These are phyloP conservation scores for Clitoria ternatea DNA, from an alignment of 306 rosid genomes.

Conservation along the genomic window DNA sequence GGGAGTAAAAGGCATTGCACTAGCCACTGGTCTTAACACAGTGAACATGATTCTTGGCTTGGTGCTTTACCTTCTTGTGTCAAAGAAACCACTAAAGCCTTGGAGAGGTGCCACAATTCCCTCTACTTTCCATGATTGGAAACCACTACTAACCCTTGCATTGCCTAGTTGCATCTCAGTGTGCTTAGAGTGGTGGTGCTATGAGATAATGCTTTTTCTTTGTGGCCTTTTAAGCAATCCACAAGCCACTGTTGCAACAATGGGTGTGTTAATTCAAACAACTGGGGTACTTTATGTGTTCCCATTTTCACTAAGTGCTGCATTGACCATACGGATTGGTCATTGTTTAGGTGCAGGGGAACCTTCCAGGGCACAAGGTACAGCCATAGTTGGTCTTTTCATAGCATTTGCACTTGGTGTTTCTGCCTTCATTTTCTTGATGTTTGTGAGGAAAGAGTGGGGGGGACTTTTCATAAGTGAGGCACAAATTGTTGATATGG, in stretches of 20 bases:
- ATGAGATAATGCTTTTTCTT: constrained; percentile 72
- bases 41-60: constrained; percentile 57
- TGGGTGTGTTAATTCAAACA: constrained; percentile 86
- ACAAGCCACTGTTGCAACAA: constrained; percentile 64
- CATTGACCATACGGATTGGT: constrained; percentile 63
- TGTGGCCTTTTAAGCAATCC: constrained; percentile 66
- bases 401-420: constrained; percentile 48
- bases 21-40: constrained; percentile 67
- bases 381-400: constrained; percentile 49
- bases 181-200: constrained; percentile 94
- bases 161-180: constrained; percentile 68
- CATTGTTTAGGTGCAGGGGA: constrained; percentile 70
- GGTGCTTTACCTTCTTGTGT: constrained; percentile 44
- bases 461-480: constrained; percentile 63
- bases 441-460: constrained; percentile 48
- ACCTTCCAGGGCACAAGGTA: constrained; percentile 47
- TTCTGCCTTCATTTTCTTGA: constrained; percentile 39
- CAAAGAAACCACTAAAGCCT: constrained; percentile 59
- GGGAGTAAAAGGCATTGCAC: constrained; percentile 68
- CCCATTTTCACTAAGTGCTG: constrained; percentile 60
- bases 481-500: constrained; percentile 55
- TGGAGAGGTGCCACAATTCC: constrained; percentile 53
- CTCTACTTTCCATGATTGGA: constrained; percentile 57
- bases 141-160: constrained; percentile 59
- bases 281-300: constrained; percentile 60